Conservation (phyloP, 78 protist species). For the Dictyostelium citrinum region DNA sequence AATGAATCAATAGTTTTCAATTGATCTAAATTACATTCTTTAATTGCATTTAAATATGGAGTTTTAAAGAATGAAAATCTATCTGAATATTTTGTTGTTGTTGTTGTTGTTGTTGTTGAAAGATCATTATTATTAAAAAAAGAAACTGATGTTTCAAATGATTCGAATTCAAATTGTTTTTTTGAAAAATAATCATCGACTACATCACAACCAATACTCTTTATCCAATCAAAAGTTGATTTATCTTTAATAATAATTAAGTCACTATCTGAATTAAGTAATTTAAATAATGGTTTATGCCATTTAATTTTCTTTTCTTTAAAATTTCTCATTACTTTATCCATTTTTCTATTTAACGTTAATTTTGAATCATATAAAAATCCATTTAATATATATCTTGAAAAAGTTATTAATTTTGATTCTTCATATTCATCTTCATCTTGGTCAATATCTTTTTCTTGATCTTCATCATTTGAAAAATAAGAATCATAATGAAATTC, state of each 20-base stretch:
- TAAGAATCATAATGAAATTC: neutral
- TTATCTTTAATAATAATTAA: neutral
- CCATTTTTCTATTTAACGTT: no score
- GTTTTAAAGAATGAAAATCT: neutral
- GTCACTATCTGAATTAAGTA: neutral
- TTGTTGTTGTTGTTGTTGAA: no score
- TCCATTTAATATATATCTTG: neutral
- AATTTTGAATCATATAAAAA: no score
- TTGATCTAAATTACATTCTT: neutral
- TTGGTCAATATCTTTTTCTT: neutral
- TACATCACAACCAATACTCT: neutral
- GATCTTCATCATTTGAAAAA: neutral
- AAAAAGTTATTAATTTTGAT: neutral
- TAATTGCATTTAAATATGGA: neutral
- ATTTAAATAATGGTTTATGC: neutral
- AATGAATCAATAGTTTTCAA: neutral
- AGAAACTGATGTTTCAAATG: neutral
- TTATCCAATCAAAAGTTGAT: neutral
- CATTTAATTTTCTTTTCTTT: neutral
- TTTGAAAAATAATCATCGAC: neutral
- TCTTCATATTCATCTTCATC: neutral
- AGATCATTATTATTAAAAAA: neutral
- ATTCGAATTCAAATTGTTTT: neutral
- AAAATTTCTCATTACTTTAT: neutral
- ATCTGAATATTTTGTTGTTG: neutral